Percentiles rank a stretch among this genome's conserved stretches.
Conservation (phyloP, 495 filamentous ascomycete genomes). For the Neurospora sp. region DNA sequence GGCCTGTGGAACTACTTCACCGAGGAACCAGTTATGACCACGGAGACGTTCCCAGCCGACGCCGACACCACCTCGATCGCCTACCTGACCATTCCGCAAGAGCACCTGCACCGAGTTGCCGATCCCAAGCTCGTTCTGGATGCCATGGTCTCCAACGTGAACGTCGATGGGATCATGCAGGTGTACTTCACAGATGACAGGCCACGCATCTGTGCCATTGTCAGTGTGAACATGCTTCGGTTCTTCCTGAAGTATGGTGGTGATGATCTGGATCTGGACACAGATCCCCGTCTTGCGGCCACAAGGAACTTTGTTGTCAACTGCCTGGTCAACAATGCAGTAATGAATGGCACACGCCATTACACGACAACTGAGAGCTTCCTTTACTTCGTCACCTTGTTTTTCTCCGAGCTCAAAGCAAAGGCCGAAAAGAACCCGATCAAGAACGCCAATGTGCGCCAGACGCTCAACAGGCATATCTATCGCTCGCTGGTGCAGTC, state of each 20-base stretch:
- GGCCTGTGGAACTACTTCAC: slow-evolving; percentile 5
- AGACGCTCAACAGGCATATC: not conserved
- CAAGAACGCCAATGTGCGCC: not conserved
- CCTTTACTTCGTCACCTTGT: not conserved
- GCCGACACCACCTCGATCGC: slow-evolving; percentile 16
- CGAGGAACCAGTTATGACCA: slow-evolving; percentile 3
- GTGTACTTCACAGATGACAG: slow-evolving; percentile 9
- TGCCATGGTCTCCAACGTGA: slow-evolving; percentile 7
- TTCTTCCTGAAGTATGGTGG: slow-evolving; percentile 9
- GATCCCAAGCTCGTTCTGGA: slow-evolving; percentile 1
- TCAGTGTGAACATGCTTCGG: slow-evolving; percentile 15
- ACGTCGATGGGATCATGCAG: slow-evolving; percentile 13
- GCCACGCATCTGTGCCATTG: slow-evolving; percentile 6
- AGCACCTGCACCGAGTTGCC: not conserved
- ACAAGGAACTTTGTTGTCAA: not conserved
- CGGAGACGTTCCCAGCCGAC: slow-evolving; percentile 9
- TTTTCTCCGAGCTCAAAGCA: not conserved
- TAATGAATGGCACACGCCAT: not conserved
- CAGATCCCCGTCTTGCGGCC: not conserved
- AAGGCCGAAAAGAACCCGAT: not conserved
- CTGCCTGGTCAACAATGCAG: not conserved
- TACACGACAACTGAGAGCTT: not conserved
- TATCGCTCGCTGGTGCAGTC: not conserved
- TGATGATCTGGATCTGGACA: not conserved
- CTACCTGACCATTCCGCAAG: slow-evolving; percentile 11